Evolutionary conservation across 1,284 basidiomycete species (phyloP).

Genomic region (Pseudozyma tsukubaensis): DNA sequence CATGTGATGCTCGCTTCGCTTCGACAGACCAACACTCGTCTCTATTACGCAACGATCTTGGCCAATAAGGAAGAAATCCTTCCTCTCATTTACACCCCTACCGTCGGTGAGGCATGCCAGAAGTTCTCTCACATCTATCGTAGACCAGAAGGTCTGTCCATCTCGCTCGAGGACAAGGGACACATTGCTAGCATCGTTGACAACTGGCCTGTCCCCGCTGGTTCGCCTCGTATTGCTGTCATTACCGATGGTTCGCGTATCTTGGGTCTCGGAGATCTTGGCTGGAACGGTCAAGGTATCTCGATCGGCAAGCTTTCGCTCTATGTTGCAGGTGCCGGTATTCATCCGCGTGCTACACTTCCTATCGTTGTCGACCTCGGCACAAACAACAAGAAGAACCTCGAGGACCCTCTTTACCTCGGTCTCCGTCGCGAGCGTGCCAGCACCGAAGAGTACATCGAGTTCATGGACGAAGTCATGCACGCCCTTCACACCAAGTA

Average conservation of each 20-base stretch:
- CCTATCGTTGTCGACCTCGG: conserved; percentile 80
- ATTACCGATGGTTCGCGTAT: conserved; percentile 87
- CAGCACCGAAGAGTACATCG: conserved; percentile 69
- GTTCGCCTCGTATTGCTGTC: conserved; percentile 68
- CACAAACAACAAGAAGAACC: conserved; percentile 83
- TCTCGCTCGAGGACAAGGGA: conserved; percentile 77
- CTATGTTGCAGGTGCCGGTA: conserved; percentile 89
- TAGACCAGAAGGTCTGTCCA: conserved; percentile 75
- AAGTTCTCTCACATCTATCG: conserved; percentile 79
- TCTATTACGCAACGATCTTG: conserved; percentile 75
- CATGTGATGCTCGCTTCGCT: conserved; percentile 83
- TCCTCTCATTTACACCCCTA: conserved; percentile 87
- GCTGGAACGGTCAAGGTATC: conserved; percentile 80
- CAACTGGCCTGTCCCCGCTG: conserved; percentile 78
- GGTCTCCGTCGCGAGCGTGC: conserved; percentile 73
- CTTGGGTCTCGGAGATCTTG: conserved; percentile 89
- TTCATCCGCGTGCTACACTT: conserved; percentile 84
- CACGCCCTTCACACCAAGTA: conserved; percentile 72
- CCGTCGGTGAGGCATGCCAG: conserved; percentile 89
- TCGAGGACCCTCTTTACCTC: conserved; percentile 90
- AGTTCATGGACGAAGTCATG: conserved; percentile 95
- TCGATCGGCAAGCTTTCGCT: conserved; percentile 91
- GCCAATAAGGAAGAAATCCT: conserved; percentile 75
- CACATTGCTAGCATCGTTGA: conserved; percentile 77
- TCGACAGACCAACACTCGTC: conserved; percentile 77